Conservation (phyloP, 805 yeast genomes). For the Komagataella pastoris region DNA sequence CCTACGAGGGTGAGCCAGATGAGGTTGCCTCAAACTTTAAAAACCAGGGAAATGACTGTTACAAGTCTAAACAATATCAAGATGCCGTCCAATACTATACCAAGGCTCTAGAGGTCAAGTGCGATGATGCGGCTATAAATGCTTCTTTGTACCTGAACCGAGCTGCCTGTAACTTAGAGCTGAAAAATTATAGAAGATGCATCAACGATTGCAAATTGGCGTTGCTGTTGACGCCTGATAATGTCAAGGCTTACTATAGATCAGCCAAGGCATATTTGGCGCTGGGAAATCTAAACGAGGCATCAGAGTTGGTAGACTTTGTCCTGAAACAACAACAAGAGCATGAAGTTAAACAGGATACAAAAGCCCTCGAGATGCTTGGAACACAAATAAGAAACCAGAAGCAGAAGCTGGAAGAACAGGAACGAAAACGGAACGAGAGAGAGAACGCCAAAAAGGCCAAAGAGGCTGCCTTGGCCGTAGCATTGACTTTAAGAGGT, state of each 20-base stretch:
- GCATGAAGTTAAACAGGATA: slow-evolving; percentile 29
- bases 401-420: slow-evolving; percentile 21
- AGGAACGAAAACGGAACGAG: slow-evolving; percentile 16
- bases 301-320: slow-evolving; percentile 48
- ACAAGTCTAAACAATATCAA: slow-evolving; percentile 52
- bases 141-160: slow-evolving; percentile 64
- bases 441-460: slow-evolving; percentile 25
- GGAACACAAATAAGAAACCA: slow-evolving; percentile 6
- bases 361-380: slow-evolving; percentile 24
- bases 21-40: slow-evolving; percentile 86
- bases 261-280: slow-evolving; percentile 71
- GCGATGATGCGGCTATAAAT: slow-evolving; percentile 40
- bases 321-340: slow-evolving; percentile 49
- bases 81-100: slow-evolving; percentile 72
- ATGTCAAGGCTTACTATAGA: slow-evolving; percentile 75
- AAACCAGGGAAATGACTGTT: slow-evolving; percentile 86
- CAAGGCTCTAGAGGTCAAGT: slow-evolving; percentile 63
- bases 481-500: slow-evolving; percentile 52
- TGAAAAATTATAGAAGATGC: slow-evolving; percentile 74
- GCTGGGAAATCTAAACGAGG: slow-evolving; percentile 60
- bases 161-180: slow-evolving; percentile 84
- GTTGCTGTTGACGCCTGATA: slow-evolving; percentile 48
- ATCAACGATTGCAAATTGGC: slow-evolving; percentile 77
- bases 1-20: slow-evolving; percentile 91
- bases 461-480: slow-evolving; percentile 28